Conservation (phyloP, 2,329 filamentous ascomycete species). For the Lasiodiplodia theobromae region DNA sequence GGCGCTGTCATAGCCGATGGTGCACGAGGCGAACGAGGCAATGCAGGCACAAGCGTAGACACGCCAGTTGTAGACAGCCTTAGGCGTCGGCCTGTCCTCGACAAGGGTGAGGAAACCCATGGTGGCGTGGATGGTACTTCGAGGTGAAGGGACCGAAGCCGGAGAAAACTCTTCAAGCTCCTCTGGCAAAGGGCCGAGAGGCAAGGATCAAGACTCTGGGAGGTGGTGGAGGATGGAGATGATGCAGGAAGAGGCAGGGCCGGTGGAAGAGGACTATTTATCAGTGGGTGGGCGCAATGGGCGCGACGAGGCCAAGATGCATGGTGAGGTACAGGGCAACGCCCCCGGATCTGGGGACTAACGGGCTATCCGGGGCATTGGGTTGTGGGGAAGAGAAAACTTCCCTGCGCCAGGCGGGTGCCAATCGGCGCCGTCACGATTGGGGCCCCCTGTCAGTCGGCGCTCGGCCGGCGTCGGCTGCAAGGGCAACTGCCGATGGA, state of each 20-base stretch:
- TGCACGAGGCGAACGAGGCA: slow-evolving; percentile 64
- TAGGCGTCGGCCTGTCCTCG: slow-evolving; percentile 60
- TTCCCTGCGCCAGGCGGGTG: slow-evolving; percentile 11
- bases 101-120: slow-evolving; percentile 47
- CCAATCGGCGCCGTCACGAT: not conserved
- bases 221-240: not conserved
- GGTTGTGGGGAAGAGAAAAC: slow-evolving; percentile 25
- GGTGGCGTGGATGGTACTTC: slow-evolving; percentile 22
- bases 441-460: not conserved
- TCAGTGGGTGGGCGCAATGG: not conserved
- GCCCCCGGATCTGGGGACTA: slow-evolving; percentile 22
- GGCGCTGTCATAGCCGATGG: slow-evolving; percentile 72
- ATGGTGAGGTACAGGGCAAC: slow-evolving; percentile 9
- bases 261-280: slow-evolving; percentile 8
- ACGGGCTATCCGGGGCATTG: slow-evolving; percentile 2
- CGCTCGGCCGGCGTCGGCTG: not conserved
- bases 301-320: slow-evolving; percentile 4
- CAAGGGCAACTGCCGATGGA: slow-evolving; percentile 6
- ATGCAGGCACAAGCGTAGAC: slow-evolving; percentile 63
- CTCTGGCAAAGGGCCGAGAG: not conserved
- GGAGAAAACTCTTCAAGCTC: slow-evolving; percentile 3
- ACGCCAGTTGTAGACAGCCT: slow-evolving; percentile 66
- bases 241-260: not conserved
- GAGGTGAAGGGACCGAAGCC: not conserved
- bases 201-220: not conserved